Conservation (phyloP, 2,329 filamentous ascomycete species). For the Fusarium sp. region DNA sequence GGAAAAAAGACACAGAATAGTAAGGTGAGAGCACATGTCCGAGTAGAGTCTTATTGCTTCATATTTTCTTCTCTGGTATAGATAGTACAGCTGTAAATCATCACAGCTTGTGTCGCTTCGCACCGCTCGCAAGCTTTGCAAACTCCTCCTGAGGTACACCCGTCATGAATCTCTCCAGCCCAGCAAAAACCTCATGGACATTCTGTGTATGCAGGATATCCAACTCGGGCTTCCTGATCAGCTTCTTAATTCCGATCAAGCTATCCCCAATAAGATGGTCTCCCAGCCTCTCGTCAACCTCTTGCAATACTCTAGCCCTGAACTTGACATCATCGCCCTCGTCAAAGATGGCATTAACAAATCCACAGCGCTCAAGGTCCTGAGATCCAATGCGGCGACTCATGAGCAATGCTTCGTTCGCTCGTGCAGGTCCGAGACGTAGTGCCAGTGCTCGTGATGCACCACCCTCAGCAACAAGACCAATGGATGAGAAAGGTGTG, state of each 20-base stretch:
- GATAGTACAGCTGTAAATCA: neutral
- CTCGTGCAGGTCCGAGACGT: conserved; percentile 80
- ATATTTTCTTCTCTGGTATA: neutral
- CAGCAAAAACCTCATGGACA: conserved; percentile 85
- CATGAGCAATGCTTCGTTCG: conserved; percentile 94
- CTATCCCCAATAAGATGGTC: conserved; percentile 82
- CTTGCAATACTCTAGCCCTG: conserved; percentile 73
- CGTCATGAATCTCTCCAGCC: conserved; percentile 80
- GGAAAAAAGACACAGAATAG: neutral
- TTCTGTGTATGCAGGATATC: conserved; percentile 81
- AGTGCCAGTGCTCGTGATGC: conserved; percentile 82
- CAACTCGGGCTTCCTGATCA: conserved; percentile 79
- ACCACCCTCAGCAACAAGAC: conserved; percentile 89
- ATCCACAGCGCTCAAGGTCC: conserved; percentile 80
- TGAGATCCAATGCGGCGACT: conserved; percentile 78
- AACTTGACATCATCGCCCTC: conserved; percentile 76
- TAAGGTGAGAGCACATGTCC: neutral
- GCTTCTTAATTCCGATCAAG: conserved; percentile 82
- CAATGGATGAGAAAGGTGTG: conserved; percentile 90
- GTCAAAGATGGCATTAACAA: conserved; percentile 84
- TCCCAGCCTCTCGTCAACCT: conserved; percentile 85
- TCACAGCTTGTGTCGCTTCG: conserved; percentile 94
- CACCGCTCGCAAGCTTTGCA: conserved; percentile 80
- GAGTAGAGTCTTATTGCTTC: neutral
- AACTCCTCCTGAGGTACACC: conserved; percentile 92